phyloP scores from a whole-genome alignment of 2,329 filamentous ascomycete genomes.

The Pestalotiopsis sp. region DNA sequence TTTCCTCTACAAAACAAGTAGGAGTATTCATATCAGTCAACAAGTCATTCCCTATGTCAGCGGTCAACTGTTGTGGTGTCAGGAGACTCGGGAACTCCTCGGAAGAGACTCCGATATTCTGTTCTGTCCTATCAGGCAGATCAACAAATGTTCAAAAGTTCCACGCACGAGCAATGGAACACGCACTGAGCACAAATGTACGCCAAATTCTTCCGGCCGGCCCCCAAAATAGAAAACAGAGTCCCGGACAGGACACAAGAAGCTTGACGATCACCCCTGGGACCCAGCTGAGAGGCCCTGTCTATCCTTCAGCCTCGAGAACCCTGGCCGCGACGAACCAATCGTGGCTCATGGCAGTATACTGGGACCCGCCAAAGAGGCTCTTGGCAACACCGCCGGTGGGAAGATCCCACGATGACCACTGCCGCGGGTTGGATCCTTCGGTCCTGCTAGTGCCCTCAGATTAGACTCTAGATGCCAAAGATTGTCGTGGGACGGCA shows the following conservation, averaged over 20 bases:
- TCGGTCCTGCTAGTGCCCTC: not conserved
- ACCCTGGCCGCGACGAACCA: not conserved
- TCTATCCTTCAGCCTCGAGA: not conserved
- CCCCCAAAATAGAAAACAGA: not conserved
- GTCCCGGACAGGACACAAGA: not conserved
- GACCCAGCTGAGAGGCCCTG: not conserved
- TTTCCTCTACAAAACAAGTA: not conserved
- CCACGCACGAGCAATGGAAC: not conserved
- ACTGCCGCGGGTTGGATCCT: not conserved
- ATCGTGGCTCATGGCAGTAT: not conserved
- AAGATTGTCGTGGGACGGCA: not conserved
- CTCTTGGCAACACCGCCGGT: not conserved
- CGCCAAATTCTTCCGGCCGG: not conserved
- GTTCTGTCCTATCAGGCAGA: not conserved
- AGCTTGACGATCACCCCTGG: not conserved
- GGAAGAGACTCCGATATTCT: not conserved
- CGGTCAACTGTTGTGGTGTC: not conserved
- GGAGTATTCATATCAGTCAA: not conserved
- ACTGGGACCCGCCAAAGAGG: not conserved
- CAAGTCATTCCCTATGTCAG: not conserved
- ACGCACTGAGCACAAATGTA: not conserved
- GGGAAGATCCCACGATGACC: not conserved
- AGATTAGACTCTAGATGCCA: not conserved
- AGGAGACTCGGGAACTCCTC: not conserved
- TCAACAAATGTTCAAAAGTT: not conserved